Evolutionary conservation across 345 rosid genomes (phyloP).

Genomic region (Laguncularia racemosa): DNA sequence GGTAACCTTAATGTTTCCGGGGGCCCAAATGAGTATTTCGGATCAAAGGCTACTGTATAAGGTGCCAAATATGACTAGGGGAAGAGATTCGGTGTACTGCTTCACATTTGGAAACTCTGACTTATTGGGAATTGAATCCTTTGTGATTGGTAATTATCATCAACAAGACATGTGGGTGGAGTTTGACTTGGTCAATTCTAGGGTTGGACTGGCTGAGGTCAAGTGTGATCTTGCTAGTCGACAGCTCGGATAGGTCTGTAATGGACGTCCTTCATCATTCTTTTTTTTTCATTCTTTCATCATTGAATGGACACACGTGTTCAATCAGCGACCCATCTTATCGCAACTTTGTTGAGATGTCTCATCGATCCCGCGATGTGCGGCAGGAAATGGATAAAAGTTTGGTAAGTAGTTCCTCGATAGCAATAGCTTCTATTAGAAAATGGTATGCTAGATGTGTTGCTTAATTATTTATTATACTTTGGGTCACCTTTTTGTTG

Average conservation of each 20-base stretch:
- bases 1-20: slow-evolving; percentile 58
- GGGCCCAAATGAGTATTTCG: slow-evolving; percentile 72
- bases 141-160: slow-evolving; percentile 86
- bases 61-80: slow-evolving; percentile 53
- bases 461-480: too few relatives aligned
- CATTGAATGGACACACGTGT: too few relatives aligned
- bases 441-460: too few relatives aligned
- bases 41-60: slow-evolving; percentile 50
- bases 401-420: too few relatives aligned
- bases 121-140: slow-evolving; percentile 74
- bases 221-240: slow-evolving; percentile 73
- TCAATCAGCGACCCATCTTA: too few relatives aligned
- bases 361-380: too few relatives aligned
- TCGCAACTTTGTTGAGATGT: too few relatives aligned
- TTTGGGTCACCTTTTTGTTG: too few relatives aligned
- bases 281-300: too few relatives aligned
- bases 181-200: slow-evolving; percentile 65
- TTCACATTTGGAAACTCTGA: slow-evolving; percentile 88
- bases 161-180: slow-evolving; percentile 94
- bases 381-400: too few relatives aligned
- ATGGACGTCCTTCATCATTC: too few relatives aligned
- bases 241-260: slow-evolving; percentile 30
- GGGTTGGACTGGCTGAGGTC: slow-evolving; percentile 67
- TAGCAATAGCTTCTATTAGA: too few relatives aligned
- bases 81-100: slow-evolving; percentile 67